These are phyloP conservation scores for Lotmaria passim DNA, from an alignment of 208 protist species.

Conservation along the genomic window DNA sequence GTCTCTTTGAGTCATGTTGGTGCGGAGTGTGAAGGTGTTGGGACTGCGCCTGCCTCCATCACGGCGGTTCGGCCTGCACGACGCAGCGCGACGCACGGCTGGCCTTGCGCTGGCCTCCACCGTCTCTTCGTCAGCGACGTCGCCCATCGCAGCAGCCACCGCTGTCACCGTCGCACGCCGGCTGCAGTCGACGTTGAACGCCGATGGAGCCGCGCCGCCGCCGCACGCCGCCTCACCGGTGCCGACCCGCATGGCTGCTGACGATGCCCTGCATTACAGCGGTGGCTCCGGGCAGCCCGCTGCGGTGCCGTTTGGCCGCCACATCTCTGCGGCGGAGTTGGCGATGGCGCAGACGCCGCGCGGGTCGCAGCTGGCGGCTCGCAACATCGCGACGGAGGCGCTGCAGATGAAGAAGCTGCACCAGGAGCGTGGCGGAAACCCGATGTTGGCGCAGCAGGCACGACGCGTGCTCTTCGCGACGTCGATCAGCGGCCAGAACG, in stretches of 20 bases:
- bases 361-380: constrained; percentile 85
- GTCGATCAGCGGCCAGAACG: constrained; percentile 82
- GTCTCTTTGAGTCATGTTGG: background rate
- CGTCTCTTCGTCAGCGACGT: no score
- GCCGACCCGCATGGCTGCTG: constrained; percentile 10
- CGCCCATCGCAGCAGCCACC: no score
- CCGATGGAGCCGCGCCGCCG: constrained; percentile 8
- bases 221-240: constrained; percentile 20
- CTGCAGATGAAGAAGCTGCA: constrained; percentile 94
- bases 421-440: constrained; percentile 86
- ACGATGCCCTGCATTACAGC: constrained; percentile 23
- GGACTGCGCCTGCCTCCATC: constrained; percentile 8
- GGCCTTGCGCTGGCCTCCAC: background rate
- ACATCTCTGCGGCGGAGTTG: constrained; percentile 64
- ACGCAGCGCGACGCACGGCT: background rate
- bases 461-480: constrained; percentile 90
- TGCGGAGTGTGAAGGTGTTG: background rate
- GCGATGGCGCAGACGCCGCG: constrained; percentile 67
- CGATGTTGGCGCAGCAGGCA: constrained; percentile 92
- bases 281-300: constrained; percentile 25
- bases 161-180: background rate
- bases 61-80: constrained; percentile 1
- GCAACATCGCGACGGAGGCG: constrained; percentile 87
- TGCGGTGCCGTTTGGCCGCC: constrained; percentile 23
- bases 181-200: constrained; percentile 16